Percentiles rank a stretch among this genome's conserved stretches.
phyloP scores from a whole-genome alignment of 2,329 filamentous ascomycete genomes.

The Pseudogymnoascus sp. region DNA sequence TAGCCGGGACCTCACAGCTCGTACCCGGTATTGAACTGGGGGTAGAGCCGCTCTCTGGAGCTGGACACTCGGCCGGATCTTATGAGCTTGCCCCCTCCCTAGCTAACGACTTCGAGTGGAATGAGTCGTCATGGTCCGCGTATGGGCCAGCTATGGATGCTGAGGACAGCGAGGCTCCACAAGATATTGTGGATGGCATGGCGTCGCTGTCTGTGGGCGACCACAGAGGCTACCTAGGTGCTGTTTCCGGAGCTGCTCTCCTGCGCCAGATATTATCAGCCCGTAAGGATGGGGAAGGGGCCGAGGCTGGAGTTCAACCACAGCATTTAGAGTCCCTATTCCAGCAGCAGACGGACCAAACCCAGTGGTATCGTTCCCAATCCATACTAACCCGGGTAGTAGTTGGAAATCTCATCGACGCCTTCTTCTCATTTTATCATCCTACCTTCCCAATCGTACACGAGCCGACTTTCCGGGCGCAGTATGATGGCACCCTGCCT shows the following conservation, averaged over 20 bases:
- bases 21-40: background rate
- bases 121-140: conserved; percentile 10
- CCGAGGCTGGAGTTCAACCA: background rate
- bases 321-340: conserved; percentile 7
- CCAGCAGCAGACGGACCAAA: conserved; percentile 3
- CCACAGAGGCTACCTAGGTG: conserved; percentile 19
- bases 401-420: conserved; percentile 28
- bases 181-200: conserved; percentile 19
- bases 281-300: conserved; percentile 1
- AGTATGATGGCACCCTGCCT: conserved; percentile 17
- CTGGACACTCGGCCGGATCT: background rate
- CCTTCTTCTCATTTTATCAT: conserved; percentile 41
- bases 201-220: conserved; percentile 20
- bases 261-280: conserved; percentile 15
- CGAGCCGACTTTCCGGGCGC: conserved; percentile 37
- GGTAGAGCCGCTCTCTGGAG: background rate
- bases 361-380: conserved; percentile 10
- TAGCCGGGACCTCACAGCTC: background rate
- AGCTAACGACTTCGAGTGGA: conserved; percentile 10
- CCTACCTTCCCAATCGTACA: conserved; percentile 41
- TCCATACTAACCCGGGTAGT: conserved; percentile 5
- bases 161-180: background rate
- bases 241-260: conserved; percentile 19
- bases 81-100: conserved; percentile 10
- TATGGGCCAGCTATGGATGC: background rate